phyloP scores from a whole-genome alignment of 768 basidiomycete species.

The Leccinum longicurvipes region DNA sequence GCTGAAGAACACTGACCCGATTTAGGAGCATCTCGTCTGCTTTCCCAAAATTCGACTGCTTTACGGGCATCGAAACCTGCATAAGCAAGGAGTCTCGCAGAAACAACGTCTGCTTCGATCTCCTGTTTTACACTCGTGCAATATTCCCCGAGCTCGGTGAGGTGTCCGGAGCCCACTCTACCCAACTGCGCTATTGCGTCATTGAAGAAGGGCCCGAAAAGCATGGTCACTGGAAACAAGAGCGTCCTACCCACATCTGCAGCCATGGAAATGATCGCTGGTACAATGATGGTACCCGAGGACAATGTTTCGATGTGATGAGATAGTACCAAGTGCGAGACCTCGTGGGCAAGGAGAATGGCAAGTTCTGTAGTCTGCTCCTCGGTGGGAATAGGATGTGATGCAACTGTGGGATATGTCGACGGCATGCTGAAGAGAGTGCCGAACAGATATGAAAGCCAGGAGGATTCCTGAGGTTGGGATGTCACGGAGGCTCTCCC shows the following conservation, averaged over 20 bases:
- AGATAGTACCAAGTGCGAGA: conserved; percentile 85
- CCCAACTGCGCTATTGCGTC: conserved; percentile 86
- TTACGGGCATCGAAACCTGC: conserved; percentile 86
- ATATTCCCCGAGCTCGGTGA: conserved; percentile 65
- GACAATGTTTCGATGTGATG: conserved; percentile 94
- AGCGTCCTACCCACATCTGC: conserved; percentile 75
- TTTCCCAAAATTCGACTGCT: conserved; percentile 84
- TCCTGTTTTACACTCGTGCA: conserved; percentile 85
- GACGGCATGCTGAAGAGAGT: conserved; percentile 35
- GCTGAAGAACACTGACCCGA: conserved; percentile 22
- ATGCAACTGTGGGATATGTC: conserved; percentile 26
- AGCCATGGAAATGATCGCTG: conserved; percentile 71
- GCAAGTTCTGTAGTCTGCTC: conserved; percentile 89
- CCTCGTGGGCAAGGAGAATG: conserved; percentile 88
- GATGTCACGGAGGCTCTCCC: conserved; percentile 18
- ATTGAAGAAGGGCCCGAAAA: conserved; percentile 93
- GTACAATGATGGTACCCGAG: conserved; percentile 76
- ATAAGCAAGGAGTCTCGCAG: conserved; percentile 83
- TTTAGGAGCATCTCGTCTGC: conserved; percentile 35
- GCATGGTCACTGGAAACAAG: conserved; percentile 85
- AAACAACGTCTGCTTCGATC: conserved; percentile 89
- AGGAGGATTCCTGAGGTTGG: conserved; percentile 32
- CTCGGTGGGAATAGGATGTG: conserved; percentile 58
- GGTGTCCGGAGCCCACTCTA: conserved; percentile 71
- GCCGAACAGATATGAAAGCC: conserved; percentile 50